These are phyloP conservation scores for Plasmodium gaboni DNA, from an alignment of 169 alveolate genomes.

Conservation along the genomic window DNA sequence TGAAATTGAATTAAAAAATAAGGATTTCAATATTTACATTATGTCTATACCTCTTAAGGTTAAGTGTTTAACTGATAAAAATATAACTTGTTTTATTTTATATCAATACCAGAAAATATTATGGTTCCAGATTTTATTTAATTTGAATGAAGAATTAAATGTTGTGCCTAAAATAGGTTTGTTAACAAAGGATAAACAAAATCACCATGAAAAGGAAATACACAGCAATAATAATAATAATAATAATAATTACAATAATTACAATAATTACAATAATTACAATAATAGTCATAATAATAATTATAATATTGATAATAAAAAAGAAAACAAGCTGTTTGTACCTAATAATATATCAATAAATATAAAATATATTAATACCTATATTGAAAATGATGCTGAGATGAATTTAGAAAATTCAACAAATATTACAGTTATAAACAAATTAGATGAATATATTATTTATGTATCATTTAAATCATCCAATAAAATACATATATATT, in stretches of 20 bases:
- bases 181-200: too few relatives aligned
- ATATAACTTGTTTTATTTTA: constrained; percentile 36
- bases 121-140: constrained; percentile 19
- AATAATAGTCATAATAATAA: too few relatives aligned
- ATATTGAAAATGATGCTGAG: constrained; percentile 24
- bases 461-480: constrained; percentile 33
- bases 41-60: constrained; percentile 24
- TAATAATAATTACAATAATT: background rate
- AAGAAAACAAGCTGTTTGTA: too few relatives aligned
- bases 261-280: background rate
- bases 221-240: background rate
- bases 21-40: background rate
- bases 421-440: constrained; percentile 32
- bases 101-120: constrained; percentile 44
- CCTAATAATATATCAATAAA: background rate
- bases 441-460: constrained; percentile 27
- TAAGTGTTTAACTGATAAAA: background rate
- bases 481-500: constrained; percentile 31
- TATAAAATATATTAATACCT: constrained; percentile 10
- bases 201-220: too few relatives aligned
- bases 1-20: background rate
- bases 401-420: constrained; percentile 8
- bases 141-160: too few relatives aligned
- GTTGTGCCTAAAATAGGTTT: too few relatives aligned
- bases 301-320: background rate